Evolutionary conservation across 345 rosid species (phyloP), one percentile per base, ranked within the genome.

Genomic region (Acer campestre): DNA sequence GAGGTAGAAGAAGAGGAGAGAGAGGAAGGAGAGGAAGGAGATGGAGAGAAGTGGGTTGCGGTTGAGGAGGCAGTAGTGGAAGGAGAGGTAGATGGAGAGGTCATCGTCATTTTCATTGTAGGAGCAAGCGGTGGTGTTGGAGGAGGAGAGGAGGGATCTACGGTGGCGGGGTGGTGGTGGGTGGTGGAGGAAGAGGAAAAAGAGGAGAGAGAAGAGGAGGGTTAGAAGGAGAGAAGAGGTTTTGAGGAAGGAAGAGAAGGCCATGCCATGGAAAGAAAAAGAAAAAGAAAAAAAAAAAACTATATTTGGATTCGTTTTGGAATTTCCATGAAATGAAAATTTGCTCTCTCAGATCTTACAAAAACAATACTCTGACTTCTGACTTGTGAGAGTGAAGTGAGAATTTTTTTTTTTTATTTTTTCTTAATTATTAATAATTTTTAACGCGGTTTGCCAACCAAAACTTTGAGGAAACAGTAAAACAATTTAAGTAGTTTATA

Each of bases 1-100:
- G 73, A 93, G 80, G 87, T 92, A 91, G 75, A 95, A 93, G 79
- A 91, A 86, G 29, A 95, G 85, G 67, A 95, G 80, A 77, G 93
- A 83, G 81, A 92, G 80, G 17, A 92, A 81, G 10, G 88, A 87
- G 71, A 95, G 87, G 18, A 14, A 9, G 2, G 93, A 86, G 80
- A 95, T 84, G 2, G 99, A 89, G 77, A 90, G 82, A 79, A 72
- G 67, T n/a, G 69, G 55, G 51, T 82, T 90, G 8, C 64, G 66
- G 11, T 82, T 49, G 86, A 93, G 85, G 85, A 86, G 7, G 79
- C 95, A 92, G 74, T 70, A 84, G 75, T 94, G 98, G 81, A 94
- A 85, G 68, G 87, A 85, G 75, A 83, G 75, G 76, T 95, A 93
- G 86, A 90, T 44, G 82, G 93, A 62, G 88, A 91, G 55, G 79